Conservation (phyloP, 2,329 filamentous ascomycete species). For the Talaromyces verruculosus region DNA sequence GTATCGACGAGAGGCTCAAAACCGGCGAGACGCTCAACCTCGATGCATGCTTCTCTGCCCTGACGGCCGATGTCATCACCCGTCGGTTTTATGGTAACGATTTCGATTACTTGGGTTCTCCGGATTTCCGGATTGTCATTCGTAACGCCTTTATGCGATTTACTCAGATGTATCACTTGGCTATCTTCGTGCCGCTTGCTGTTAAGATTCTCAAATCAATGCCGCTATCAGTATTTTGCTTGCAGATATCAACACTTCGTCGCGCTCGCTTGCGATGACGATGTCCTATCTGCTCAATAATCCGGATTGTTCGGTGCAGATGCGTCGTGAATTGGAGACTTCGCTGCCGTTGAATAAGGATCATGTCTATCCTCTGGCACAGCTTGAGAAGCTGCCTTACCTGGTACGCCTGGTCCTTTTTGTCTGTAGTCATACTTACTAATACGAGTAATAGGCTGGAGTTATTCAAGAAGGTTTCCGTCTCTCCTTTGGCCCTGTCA, state of each 20-base stretch:
- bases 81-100: constrained; percentile 3
- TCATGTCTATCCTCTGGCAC: neutral
- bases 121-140: constrained; percentile 6
- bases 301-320: neutral
- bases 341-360: neutral
- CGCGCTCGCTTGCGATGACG: neutral
- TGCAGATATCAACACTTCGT: constrained; percentile 5
- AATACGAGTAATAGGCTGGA: neutral
- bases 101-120: neutral
- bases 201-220: neutral
- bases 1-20: neutral
- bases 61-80: constrained; percentile 5
- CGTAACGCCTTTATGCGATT: neutral
- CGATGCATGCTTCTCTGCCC: constrained; percentile 8
- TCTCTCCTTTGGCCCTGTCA: constrained; percentile 9
- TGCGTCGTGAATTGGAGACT: constrained; percentile 7
- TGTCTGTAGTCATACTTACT: neutral
- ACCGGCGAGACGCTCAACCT: neutral
- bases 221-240: neutral
- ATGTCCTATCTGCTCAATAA: constrained; percentile 3
- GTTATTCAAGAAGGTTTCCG: constrained; percentile 3
- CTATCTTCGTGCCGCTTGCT: neutral
- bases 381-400: constrained; percentile 12
- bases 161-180: neutral
- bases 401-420: neutral